phyloP scores from a whole-genome alignment of 257 asterid genomes.

The Anisodus acutangulus region DNA sequence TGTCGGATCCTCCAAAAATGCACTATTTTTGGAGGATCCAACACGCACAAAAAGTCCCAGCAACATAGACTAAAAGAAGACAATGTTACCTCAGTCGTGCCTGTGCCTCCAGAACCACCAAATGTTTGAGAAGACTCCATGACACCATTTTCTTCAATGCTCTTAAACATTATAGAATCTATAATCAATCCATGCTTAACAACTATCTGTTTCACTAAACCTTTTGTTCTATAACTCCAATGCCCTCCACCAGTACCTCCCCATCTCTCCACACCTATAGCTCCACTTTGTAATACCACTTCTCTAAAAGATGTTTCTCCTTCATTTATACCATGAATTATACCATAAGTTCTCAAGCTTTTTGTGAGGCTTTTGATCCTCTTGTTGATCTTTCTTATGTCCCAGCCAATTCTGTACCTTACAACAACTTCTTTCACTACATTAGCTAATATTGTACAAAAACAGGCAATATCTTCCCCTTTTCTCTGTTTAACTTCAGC shows the following conservation, averaged over 20 bases:
- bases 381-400: neutral
- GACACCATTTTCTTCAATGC: neutral
- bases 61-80: neutral
- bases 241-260: neutral
- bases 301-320: constrained; percentile 7
- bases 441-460: neutral
- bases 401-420: neutral
- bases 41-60: neutral
- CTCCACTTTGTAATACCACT: neutral
- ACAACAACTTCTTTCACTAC: neutral
- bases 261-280: neutral
- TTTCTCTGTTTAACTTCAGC: neutral
- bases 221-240: constrained; percentile 17
- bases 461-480: neutral
- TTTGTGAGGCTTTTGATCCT: neutral
- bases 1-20: too few relatives aligned
- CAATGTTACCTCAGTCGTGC: neutral
- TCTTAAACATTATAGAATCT: constrained; percentile 3
- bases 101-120: neutral
- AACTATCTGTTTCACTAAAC: neutral
- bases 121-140: neutral
- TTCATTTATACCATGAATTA: neutral
- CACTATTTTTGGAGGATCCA: too few relatives aligned
- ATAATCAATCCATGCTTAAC: neutral
- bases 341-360: constrained; percentile 5